phyloP scores from a whole-genome alignment of 495 filamentous ascomycete genomes.

The Aspergillus nanangensis region DNA sequence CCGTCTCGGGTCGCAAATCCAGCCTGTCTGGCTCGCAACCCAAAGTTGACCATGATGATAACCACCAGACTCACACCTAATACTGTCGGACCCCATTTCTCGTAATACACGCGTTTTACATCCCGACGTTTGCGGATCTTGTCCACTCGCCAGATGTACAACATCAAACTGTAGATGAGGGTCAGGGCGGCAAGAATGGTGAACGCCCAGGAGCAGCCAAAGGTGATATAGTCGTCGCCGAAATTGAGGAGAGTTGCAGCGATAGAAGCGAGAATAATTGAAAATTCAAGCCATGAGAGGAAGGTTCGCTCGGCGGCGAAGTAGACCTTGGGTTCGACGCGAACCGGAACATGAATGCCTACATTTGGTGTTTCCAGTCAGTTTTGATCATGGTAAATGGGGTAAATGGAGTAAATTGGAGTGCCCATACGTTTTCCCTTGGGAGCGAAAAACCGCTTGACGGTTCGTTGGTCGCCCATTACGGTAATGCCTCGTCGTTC shows the following conservation, averaged over 20 bases:
- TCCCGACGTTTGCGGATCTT: slow-evolving; percentile 76
- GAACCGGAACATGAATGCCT: slow-evolving; percentile 89
- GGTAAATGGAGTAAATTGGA: neutral
- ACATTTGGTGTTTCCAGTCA: slow-evolving; percentile 7
- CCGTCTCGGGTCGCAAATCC: slow-evolving; percentile 24
- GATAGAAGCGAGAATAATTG: slow-evolving; percentile 88
- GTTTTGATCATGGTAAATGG: neutral
- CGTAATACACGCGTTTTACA: slow-evolving; percentile 75
- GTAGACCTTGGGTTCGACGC: slow-evolving; percentile 96
- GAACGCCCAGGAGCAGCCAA: slow-evolving; percentile 70
- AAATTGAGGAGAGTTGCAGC: slow-evolving; percentile 93
- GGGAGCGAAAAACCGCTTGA: slow-evolving; percentile 74
- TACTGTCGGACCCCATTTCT: slow-evolving; percentile 78
- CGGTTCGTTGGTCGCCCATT: slow-evolving; percentile 49
- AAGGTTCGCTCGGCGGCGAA: slow-evolving; percentile 96
- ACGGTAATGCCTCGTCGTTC: slow-evolving; percentile 43
- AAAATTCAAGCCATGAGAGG: slow-evolving; percentile 95
- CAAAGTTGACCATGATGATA: slow-evolving; percentile 76
- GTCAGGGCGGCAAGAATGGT: slow-evolving; percentile 72
- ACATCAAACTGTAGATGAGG: slow-evolving; percentile 70
- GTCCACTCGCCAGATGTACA: slow-evolving; percentile 84
- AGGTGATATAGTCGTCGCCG: slow-evolving; percentile 49
- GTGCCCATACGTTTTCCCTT: slow-evolving; percentile 70
- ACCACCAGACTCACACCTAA: slow-evolving; percentile 69
- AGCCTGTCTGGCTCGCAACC: slow-evolving; percentile 28